A percentile compares a stretch with the other conserved stretches of the same genome.
phyloP scores from a whole-genome alignment of 73 alveolate genomes.

The Durusdinium trenchii region DNA sequence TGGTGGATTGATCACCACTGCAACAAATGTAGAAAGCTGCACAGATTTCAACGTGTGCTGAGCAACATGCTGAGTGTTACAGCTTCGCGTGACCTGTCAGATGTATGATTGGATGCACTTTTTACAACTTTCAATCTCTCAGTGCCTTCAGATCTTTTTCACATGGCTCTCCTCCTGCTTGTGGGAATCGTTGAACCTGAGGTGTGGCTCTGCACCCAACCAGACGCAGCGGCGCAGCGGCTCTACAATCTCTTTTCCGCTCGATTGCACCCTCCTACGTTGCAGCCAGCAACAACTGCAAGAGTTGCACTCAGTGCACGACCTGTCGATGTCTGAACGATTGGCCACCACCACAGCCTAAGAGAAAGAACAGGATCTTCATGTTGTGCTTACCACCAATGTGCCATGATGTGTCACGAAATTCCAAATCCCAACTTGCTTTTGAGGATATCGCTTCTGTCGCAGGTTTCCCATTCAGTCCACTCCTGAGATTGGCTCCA shows the following conservation, averaged over 20 bases:
- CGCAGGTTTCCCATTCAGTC: conserved; percentile 84
- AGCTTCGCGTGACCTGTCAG: conserved; percentile 79
- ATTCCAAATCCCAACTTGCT: background rate
- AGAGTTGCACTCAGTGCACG: too few species aligned
- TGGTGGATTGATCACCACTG: background rate
- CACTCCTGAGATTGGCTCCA: conserved; percentile 5
- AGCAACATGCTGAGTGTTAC: conserved; percentile 41
- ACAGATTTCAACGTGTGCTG: background rate
- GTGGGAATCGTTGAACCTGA: conserved; percentile 57
- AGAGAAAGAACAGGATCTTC: background rate
- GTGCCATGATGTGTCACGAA: background rate
- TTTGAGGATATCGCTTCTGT: conserved; percentile 27
- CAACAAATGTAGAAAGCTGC: background rate
- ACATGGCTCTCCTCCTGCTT: conserved; percentile 80
- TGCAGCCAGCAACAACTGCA: background rate
- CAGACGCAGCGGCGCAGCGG: too few species aligned
- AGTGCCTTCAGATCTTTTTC: conserved; percentile 74
- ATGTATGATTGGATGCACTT: background rate
- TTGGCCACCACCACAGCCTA: conserved; percentile 80
- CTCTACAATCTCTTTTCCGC: background rate
- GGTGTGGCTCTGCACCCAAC: background rate
- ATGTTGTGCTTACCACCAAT: background rate
- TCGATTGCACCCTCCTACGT: background rate
- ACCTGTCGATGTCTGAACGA: conserved; percentile 83
- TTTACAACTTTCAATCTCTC: background rate